Base-by-base conservation (phyloP, 805 yeast species). In the Saccharomycopsis javanensis region DNA sequence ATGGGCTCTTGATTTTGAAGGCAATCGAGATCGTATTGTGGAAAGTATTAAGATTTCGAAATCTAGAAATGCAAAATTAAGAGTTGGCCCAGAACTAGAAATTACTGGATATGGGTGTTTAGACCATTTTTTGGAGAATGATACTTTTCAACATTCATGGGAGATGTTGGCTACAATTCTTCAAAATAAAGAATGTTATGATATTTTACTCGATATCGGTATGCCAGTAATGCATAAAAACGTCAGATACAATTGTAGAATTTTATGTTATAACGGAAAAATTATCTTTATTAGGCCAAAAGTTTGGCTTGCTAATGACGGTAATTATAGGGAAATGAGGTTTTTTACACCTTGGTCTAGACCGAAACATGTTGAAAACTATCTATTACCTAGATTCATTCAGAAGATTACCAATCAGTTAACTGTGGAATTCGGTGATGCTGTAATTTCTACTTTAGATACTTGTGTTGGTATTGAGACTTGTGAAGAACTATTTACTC, bases 1-100 rank as follows among this genome's bases (percentile, higher is more conserved):
- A 78, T 94, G 99, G 99, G 97, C 99, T 0, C 76, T 94, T 56
- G 99, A 94, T 69, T 94, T 89, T 69, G 98, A 92, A 69, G 99
- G 99, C 4, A 94, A 94, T 71, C 78, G 97, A 55, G 96, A 91
- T 67, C 77, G 99, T 57, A 92, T 94, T 61, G 65, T 94, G 25
- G 85, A 85, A 66, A 85, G 96, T 56, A 92, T 94, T 65, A 68
- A 67, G 23, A 75, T 79, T 54, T 96, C 99, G 55, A 94, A 91
- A 66, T 69, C 71, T 30, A 77, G 72, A 60, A 88, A 88, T 15
- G 95, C 99, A 0, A 73, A 76, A 18, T 77, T 95, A 54, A 78
- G 99, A 67, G 97, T 95, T 18, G 99, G 99, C 1, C 99, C 99
- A 1, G 99, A 94, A 69, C 76, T 94, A 46, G 99, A 94, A 70